Evolutionary conservation across 257 asterid genomes (phyloP), one percentile per base, ranked within the genome.

Genomic region (Lavandula angustifolia): DNA sequence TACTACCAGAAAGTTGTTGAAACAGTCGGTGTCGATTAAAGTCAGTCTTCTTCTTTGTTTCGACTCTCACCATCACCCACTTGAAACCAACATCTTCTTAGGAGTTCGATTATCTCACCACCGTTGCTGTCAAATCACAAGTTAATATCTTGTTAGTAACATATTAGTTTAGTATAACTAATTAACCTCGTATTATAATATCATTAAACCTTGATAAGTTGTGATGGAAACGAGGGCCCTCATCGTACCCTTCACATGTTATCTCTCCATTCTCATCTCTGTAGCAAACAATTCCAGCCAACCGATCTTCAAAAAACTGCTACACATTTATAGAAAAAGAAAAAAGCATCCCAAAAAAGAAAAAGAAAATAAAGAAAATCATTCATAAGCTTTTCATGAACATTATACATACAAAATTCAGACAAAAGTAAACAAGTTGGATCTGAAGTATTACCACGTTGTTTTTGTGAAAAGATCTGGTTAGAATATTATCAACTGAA

Each of bases 221-320:
- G 0, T 59, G 73, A 10, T 72, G 70, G 62, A 78, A 72, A 42
- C 84, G 85, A 70, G 87, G 87, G 13, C 87, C 87, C 69, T 84
- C 86, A 41, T 84, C 87, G 46, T 77, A 75, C 46, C 87, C 91
- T 84, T 79, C 85, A 35, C 87, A 84, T 37, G 73, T 75, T 32
- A 81, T 75, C 67, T 81, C 91, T 6, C 87, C 87, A 69, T 80
- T 79, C 55, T 64, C 86, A 66, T 81, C 84, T 74, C 73, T 77
- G 46, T 84, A 84, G 65, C 87, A 79, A 35, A 81, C 84, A 59
- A 79, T 78, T 41, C 87, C 87, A 54, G 72, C 60, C 9, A 80
- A 77, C 18, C 17, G 64, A 77, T 84, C 87, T 54, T 84, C 86
- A 0, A 77, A 84, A 34, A 84, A 77, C 87, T 77, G 47, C 17